phyloP scores from a whole-genome alignment of 140 eudicot species.

The Flaveria floridana region DNA sequence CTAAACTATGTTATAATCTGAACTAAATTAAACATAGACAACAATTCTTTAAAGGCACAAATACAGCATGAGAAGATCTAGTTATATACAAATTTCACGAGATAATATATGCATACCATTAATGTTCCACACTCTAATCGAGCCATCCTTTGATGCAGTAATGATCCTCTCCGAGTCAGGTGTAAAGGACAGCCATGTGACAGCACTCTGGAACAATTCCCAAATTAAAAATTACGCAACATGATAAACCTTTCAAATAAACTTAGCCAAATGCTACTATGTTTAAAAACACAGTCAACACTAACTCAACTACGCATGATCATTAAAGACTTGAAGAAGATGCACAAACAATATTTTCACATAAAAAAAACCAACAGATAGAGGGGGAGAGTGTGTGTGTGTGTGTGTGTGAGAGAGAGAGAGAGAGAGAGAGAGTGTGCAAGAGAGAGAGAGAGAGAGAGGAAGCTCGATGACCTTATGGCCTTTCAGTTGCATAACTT shows the following conservation, averaged over 20 bases:
- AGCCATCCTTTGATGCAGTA: constrained; percentile 96
- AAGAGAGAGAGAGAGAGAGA: background rate
- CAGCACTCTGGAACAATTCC: constrained; percentile 78
- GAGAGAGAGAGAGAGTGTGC: background rate
- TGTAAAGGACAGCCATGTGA: constrained; percentile 90
- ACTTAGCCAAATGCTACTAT: constrained; percentile 19
- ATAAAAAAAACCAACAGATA: constrained; percentile 3
- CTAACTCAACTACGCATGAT: background rate
- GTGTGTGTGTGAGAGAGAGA: background rate
- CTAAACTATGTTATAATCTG: background rate
- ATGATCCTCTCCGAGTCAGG: constrained; percentile 80
- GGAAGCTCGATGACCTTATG: constrained; percentile 64
- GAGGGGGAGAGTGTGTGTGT: background rate
- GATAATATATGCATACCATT: constrained; percentile 68
- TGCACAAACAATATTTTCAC: background rate
- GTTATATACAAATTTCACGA: background rate
- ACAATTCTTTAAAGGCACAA: background rate
- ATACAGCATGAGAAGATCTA: constrained; percentile 17
- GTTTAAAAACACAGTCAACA: background rate
- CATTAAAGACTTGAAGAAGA: constrained; percentile 6
- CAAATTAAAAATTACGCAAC: constrained; percentile 19
- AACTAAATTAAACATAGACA: background rate
- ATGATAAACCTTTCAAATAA: background rate
- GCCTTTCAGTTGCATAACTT: constrained; percentile 95
- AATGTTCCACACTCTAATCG: constrained; percentile 91